A percentile compares a stretch with the other conserved stretches of the same genome.
Conservation (phyloP, 2,329 filamentous ascomycete species). For the Penicillium oxalicum region DNA sequence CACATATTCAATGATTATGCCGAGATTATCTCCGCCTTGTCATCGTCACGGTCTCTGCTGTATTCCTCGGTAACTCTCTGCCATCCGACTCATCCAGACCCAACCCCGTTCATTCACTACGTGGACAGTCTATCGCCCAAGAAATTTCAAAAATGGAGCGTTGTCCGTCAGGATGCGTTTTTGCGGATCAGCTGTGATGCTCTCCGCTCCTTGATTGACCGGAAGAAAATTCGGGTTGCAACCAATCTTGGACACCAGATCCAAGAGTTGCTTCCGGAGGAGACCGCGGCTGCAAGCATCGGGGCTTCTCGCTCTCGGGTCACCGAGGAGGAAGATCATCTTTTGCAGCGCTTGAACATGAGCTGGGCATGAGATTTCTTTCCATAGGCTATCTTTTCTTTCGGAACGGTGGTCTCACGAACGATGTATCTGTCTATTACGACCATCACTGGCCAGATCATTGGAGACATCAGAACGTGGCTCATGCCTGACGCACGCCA, state of each 20-base stretch:
- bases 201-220: conserved; percentile 33
- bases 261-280: conserved; percentile 26
- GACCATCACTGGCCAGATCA: too few species aligned
- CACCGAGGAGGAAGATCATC: conserved; percentile 19
- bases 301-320: conserved; percentile 12
- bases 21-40: conserved; percentile 16
- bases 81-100: conserved; percentile 34
- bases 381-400: not conserved
- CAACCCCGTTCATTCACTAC: conserved; percentile 27
- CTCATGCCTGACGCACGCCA: too few species aligned
- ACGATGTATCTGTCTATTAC: not conserved
- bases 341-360: conserved; percentile 21
- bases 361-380: conserved; percentile 6
- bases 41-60: conserved; percentile 22
- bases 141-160: conserved; percentile 15
- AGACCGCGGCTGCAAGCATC: conserved; percentile 9
- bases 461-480: too few species aligned
- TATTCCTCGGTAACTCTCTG: conserved; percentile 30
- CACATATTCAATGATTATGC: conserved; percentile 32
- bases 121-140: conserved; percentile 19
- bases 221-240: conserved; percentile 26
- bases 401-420: not conserved
- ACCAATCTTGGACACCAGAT: conserved; percentile 26
- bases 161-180: conserved; percentile 23
- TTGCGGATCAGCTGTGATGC: conserved; percentile 34